These are phyloP conservation scores for Xylariaceae sp. DNA, from an alignment of 2,329 filamentous ascomycete species.

Conservation along the genomic window DNA sequence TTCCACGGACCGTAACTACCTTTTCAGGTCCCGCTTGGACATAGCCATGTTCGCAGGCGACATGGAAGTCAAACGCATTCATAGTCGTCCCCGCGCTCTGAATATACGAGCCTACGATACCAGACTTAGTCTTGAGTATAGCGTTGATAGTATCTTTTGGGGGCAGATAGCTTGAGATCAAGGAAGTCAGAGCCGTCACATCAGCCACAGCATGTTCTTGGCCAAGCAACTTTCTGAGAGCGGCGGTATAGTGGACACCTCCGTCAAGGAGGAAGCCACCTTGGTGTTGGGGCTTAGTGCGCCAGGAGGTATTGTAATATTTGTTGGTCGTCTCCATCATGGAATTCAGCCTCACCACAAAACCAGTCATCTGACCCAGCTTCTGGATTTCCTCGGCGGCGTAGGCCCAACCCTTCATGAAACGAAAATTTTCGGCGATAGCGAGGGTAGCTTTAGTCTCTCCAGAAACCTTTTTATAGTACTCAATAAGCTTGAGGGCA, in stretches of 20 bases:
- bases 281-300: slow-evolving; percentile 72
- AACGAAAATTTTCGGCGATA: slow-evolving; percentile 78
- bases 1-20: slow-evolving; percentile 49
- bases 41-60: slow-evolving; percentile 64
- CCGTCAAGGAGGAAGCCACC: slow-evolving; percentile 80
- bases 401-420: slow-evolving; percentile 60
- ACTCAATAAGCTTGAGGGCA: slow-evolving; percentile 50
- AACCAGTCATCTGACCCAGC: slow-evolving; percentile 62
- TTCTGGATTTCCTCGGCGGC: slow-evolving; percentile 56
- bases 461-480: slow-evolving; percentile 41
- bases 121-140: slow-evolving; percentile 59
- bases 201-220: slow-evolving; percentile 52
- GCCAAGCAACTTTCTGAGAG: slow-evolving; percentile 64
- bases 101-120: slow-evolving; percentile 62
- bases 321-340: slow-evolving; percentile 49
- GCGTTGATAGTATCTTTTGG: slow-evolving; percentile 73
- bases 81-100: slow-evolving; percentile 64
- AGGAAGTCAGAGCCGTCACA: slow-evolving; percentile 61
- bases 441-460: slow-evolving; percentile 54
- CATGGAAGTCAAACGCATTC: slow-evolving; percentile 59
- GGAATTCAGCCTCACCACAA: slow-evolving; percentile 50
- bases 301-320: slow-evolving; percentile 65
- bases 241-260: slow-evolving; percentile 75
- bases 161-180: slow-evolving; percentile 62
- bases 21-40: slow-evolving; percentile 56